Base-by-base conservation (phyloP, 768 basidiomycete species). In the Phlebiopsis gigantea region DNA sequence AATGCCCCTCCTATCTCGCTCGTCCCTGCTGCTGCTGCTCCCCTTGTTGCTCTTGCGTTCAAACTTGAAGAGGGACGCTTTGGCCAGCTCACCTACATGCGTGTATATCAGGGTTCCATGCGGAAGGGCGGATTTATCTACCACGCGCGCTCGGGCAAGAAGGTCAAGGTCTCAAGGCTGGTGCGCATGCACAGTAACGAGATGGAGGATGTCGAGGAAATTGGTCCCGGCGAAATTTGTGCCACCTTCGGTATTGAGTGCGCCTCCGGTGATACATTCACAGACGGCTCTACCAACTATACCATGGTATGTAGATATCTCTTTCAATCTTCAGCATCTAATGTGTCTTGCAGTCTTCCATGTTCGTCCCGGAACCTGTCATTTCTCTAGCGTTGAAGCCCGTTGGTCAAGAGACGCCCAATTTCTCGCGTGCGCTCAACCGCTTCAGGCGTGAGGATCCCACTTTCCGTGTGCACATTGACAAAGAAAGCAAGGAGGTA, bases 161-260 rank as follows among this genome's bases (percentile, higher is more conserved):
- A 87, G 73, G 89, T 97, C 72, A 98, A 98, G 73, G 91, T 99
- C 10, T 95, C 97, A 1, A 81, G 95, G 39, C 75, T 99, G 62
- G 97, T 98, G 56, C 82, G 93, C 57, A 96, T 99, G 97, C 97
- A 99, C 71, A 90, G 88, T 70, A 91, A 98, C 62, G 96, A 99
- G 72, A 98, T 98, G 97, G 97, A 99, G 91, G 96, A 99, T 64
- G 87, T 99, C 56, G 88, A 93, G 46, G 81, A 83, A 8, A 89
- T 99, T 63, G 93, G 93, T 0, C 94, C 96, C 26, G 97, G 97
- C 56, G 97, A 99, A 79, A 99, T 99, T 61, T 98, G 97, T 68
- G 97, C 97, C 48, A 97, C 97, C 71, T 99, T 99, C 65, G 97
- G 97, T 65, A 92, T 99, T 29, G 97, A 99, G 62, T 99, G 97